phyloP scores from a whole-genome alignment of 495 filamentous ascomycete species.

The Neurospora sp. region DNA sequence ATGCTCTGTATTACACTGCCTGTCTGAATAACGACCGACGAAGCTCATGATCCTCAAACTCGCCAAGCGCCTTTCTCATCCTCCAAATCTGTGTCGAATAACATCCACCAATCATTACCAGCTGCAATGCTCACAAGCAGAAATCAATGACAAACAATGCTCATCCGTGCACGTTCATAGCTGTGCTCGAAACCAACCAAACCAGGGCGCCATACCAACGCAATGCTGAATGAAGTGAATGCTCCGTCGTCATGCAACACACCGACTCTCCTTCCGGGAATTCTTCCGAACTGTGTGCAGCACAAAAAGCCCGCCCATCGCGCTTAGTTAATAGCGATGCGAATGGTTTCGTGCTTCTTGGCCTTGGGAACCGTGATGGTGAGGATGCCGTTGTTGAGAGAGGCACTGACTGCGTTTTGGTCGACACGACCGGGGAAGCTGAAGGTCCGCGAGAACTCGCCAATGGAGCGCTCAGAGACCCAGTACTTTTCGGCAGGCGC shows the following conservation, averaged over 20 bases:
- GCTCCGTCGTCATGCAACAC: not conserved
- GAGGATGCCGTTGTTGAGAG: conserved; percentile 48
- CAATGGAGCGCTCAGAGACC: conserved; percentile 70
- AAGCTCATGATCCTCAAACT: not conserved
- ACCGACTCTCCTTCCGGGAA: not conserved
- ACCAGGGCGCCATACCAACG: not conserved
- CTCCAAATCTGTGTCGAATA: not conserved
- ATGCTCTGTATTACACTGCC: not conserved
- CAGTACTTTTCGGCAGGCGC: conserved; percentile 52
- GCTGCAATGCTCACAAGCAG: not conserved
- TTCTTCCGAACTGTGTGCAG: not conserved
- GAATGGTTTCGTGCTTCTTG: conserved; percentile 26
- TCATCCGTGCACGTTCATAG: not conserved
- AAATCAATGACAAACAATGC: not conserved
- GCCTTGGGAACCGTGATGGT: conserved; percentile 70
- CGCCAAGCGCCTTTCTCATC: not conserved
- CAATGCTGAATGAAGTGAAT: not conserved
- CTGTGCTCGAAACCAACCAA: not conserved
- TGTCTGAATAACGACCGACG: not conserved
- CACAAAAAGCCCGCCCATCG: not conserved
- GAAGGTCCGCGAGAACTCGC: conserved; percentile 73
- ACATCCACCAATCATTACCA: not conserved
- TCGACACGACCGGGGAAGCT: conserved; percentile 65
- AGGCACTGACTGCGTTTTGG: conserved; percentile 66
- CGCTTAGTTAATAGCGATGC: conserved; percentile 9